Percentiles rank a stretch among this genome's conserved stretches.
Conservation (phyloP, 2,329 filamentous ascomycete genomes). For the Aspergillus costaricaensis region DNA sequence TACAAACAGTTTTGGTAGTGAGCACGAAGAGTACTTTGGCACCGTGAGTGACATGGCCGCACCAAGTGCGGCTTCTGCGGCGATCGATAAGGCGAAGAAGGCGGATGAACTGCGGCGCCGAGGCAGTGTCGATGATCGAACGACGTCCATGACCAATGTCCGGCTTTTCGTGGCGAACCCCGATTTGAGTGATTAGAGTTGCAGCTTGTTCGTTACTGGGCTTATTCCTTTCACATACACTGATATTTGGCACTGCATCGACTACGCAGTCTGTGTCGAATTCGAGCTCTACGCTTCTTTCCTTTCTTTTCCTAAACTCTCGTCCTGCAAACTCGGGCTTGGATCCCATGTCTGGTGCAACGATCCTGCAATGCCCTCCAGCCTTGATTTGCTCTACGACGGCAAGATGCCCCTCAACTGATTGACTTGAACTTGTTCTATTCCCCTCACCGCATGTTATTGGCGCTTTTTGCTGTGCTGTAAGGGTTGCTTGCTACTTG, state of each 20-base stretch:
- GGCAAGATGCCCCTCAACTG: slow-evolving; percentile 1
- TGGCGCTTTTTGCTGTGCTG: slow-evolving; percentile 4
- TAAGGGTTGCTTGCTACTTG: slow-evolving; percentile 10
- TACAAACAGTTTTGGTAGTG: slow-evolving; percentile 35
- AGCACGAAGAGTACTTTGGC: slow-evolving; percentile 58
- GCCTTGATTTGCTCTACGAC: background rate
- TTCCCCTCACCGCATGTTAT: slow-evolving; percentile 18
- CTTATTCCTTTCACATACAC: background rate
- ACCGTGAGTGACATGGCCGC: slow-evolving; percentile 54
- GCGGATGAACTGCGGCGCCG: slow-evolving; percentile 49
- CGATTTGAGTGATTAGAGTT: slow-evolving; percentile 44
- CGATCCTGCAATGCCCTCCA: background rate
- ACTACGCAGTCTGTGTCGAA: background rate
- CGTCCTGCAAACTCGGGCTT: background rate
- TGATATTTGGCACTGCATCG: background rate
- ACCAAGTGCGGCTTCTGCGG: slow-evolving; percentile 42
- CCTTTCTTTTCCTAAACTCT: background rate
- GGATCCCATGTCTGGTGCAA: background rate
- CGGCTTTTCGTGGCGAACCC: slow-evolving; percentile 52
- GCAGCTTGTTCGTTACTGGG: background rate
- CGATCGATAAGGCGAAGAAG: slow-evolving; percentile 43
- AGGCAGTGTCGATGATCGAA: slow-evolving; percentile 52
- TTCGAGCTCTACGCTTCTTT: background rate
- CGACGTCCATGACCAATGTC: slow-evolving; percentile 49
- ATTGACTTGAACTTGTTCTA: slow-evolving; percentile 12